These are phyloP conservation scores for Diaporthe nobilis DNA, from an alignment of 2,329 filamentous ascomycete species.

Conservation along the genomic window DNA sequence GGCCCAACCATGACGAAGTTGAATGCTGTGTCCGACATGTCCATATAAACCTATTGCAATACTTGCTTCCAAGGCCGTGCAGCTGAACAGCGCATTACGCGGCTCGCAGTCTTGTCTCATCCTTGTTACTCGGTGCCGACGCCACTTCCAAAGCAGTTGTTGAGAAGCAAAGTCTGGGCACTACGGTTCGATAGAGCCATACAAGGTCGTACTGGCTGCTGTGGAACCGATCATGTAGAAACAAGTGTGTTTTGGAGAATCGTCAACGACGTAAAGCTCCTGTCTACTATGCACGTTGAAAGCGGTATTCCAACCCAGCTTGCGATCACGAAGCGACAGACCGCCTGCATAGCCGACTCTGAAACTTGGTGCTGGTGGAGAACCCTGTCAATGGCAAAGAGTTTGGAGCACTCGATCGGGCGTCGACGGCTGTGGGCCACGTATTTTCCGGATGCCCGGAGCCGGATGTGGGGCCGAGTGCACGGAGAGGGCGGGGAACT, in stretches of 20 bases:
- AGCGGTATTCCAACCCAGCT: background rate
- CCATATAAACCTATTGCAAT: background rate
- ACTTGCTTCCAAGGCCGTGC: background rate
- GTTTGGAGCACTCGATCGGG: background rate
- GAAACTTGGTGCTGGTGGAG: background rate
- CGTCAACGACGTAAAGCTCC: background rate
- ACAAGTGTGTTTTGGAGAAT: background rate
- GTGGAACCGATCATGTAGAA: background rate
- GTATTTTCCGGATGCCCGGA: constrained; percentile 5
- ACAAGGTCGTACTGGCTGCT: background rate
- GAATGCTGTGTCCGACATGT: background rate
- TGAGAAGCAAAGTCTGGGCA: background rate
- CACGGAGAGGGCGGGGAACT: constrained; percentile 6
- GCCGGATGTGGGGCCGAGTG: constrained; percentile 1
- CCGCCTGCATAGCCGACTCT: background rate
- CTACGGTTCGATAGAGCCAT: background rate
- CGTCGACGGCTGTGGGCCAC: background rate
- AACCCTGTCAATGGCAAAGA: background rate
- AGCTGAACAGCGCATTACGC: background rate
- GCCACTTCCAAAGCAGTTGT: background rate
- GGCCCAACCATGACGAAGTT: background rate
- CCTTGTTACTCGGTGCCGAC: background rate
- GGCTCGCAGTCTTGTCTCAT: background rate
- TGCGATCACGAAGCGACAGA: background rate
- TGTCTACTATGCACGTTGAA: background rate